Evolutionary conservation across 1,139 yeast genomes (phyloP), one percentile per base, ranked within the genome.

Genomic region (Scheffersomyces illinoinensis): DNA sequence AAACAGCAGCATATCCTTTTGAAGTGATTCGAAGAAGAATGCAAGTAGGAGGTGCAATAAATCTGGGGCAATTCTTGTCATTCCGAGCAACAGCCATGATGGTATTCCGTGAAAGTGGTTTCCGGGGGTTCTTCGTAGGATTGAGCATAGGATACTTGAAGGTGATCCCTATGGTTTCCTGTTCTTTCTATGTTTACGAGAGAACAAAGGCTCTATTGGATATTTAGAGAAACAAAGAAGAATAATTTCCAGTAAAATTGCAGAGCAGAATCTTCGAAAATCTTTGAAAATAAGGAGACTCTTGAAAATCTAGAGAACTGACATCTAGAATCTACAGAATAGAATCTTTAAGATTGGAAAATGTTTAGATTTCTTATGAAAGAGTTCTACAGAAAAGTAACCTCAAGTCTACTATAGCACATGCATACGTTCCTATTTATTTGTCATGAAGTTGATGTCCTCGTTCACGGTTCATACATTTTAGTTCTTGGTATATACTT

Each of bases 161-260:
- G 75, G 97, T 95, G 53, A 87, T 91, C 21, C 99, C 99, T 19
- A 95, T 95, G 99, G 95, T 89, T 69, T 97, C 98, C 55, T 93
- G 98, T 73, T 90, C 97, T 18, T 95, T 93, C 74, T 93, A 87
- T 72, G 97, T 93, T 47, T 95, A 95, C 74, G 99, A 95, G 75
- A 82, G 98, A 62, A 82, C 89, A 75, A 95, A 95, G 76, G 76
- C 79, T 64, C 71, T 81, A 54, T 76, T 92, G 62, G 91, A 91
- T 52, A 89, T 90, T 23, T 63, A 39, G 39, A 20, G 53, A 48
- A 14, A 24, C 10, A 12, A 19, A 19, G 24, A 48, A 48, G 14
- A 48, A 33, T 17, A 33, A 8, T 33, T 17, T 33, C 43, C 17
- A 4, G 43, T 10, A 33, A 33, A 33, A 14, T 33, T 12, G 4